Evolutionary conservation across 108 stramenopile genomes (phyloP).

Genomic region (Fragilaria crotonensis): DNA sequence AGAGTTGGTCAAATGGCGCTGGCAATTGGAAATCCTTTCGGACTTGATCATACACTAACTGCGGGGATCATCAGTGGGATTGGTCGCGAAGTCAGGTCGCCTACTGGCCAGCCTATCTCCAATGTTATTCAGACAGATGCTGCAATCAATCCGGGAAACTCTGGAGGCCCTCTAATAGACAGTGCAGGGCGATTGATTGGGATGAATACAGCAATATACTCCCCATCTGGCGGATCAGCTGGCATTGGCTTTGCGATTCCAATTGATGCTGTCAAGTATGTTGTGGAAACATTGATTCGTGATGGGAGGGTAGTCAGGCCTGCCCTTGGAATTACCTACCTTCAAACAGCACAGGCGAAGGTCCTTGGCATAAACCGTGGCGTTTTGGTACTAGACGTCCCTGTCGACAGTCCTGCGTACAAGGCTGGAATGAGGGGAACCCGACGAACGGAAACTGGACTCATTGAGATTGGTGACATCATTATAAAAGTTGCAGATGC

Average conservation of each 20-base stretch:
- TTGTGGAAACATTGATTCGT: conserved; percentile 69
- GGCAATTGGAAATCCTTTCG: conserved; percentile 95
- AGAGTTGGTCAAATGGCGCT: conserved; percentile 64
- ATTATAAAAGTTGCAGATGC: conserved; percentile 72
- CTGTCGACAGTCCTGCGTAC: conserved; percentile 54
- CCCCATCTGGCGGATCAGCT: conserved; percentile 74
- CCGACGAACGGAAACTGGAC: conserved; percentile 59
- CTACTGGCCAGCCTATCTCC: conserved; percentile 86
- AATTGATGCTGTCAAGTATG: conserved; percentile 74
- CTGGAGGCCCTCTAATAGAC: conserved; percentile 80
- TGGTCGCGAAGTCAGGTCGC: conserved; percentile 75
- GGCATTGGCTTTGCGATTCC: conserved; percentile 97
- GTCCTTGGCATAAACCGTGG: conserved; percentile 86
- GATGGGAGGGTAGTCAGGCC: conserved; percentile 86
- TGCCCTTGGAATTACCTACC: conserved; percentile 78
- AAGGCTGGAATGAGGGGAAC: conserved; percentile 67
- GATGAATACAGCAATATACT: conserved; percentile 94
- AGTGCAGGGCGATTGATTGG: conserved; percentile 74
- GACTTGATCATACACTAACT: conserved; percentile 85
- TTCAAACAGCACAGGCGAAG: conserved; percentile 80
- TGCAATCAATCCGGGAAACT: conserved; percentile 82
- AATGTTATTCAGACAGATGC: conserved; percentile 96
- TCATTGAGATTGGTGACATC: conserved; percentile 89
- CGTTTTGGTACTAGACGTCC: conserved; percentile 88
- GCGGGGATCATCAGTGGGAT: conserved; percentile 71